Evolutionary conservation across 75 land plant genomes (phyloP).

Genomic region (Pinus taeda): DNA sequence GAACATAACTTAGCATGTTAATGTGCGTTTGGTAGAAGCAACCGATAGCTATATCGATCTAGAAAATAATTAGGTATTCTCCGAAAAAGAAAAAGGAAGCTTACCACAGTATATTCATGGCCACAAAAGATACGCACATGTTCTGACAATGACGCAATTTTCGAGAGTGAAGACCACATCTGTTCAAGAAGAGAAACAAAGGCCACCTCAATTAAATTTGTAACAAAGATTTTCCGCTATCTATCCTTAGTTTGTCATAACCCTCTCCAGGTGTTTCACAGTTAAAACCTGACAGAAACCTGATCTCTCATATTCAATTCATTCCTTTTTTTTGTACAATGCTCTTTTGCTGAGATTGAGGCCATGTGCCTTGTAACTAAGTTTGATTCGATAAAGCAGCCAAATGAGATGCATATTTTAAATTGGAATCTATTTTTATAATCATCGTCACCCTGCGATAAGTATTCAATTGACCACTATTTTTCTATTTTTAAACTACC

Average conservation of each 20-base stretch:
- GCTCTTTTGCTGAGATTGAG: neutral
- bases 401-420: too few species aligned
- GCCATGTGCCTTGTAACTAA: too few species aligned
- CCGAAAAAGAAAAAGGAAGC: neutral
- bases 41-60: neutral
- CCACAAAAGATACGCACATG: constrained; percentile 83
- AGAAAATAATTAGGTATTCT: neutral
- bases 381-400: too few species aligned
- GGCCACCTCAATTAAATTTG: neutral
- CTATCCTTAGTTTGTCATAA: neutral
- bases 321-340: neutral
- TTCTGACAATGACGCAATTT: constrained; percentile 77
- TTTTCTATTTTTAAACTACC: too few species aligned
- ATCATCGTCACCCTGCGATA: too few species aligned
- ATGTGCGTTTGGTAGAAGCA: neutral
- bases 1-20: too few species aligned
- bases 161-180: constrained; percentile 87
- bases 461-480: too few species aligned
- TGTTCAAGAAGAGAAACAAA: constrained; percentile 19
- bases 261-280: neutral
- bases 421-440: too few species aligned
- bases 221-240: neutral
- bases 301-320: too few species aligned
- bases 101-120: constrained; percentile 94
- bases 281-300: neutral